Evolutionary conservation across 179 eudicot species (phyloP).

Genomic region (Dionaea muscipula): DNA sequence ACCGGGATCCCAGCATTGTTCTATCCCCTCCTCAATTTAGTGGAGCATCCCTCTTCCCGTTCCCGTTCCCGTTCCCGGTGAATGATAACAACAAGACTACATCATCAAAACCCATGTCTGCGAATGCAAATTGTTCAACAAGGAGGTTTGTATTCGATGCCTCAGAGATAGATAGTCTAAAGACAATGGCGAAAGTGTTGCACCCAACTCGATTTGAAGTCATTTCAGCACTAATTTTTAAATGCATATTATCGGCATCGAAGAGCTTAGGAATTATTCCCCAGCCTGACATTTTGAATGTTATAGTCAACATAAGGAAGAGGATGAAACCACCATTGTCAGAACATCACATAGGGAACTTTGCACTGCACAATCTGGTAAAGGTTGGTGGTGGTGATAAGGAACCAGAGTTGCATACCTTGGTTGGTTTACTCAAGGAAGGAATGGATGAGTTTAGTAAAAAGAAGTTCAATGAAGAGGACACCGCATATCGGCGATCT

Average conservation of each 20-base stretch:
- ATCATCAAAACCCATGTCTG: slow-evolving; percentile 9
- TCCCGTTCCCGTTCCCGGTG: neutral
- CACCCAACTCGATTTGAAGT: neutral
- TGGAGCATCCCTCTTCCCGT: neutral
- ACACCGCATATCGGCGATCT: slow-evolving; percentile 1
- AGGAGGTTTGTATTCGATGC: slow-evolving; percentile 1
- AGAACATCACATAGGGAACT: neutral
- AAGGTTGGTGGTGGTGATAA: neutral
- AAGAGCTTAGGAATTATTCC: too few relatives aligned
- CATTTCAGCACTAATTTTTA: neutral
- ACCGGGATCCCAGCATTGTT: neutral
- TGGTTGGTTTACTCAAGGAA: slow-evolving; percentile 8
- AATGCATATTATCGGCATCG: neutral
- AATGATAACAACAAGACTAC: neutral
- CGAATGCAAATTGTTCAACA: neutral
- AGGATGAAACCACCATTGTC: neutral
- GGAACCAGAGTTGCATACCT: neutral
- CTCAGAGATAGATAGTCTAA: neutral
- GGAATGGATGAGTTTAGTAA: slow-evolving; percentile 6
- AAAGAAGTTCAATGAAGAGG: slow-evolving; percentile 3
- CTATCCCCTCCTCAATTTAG: slow-evolving; percentile 11
- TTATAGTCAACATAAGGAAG: neutral
- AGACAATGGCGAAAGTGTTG: neutral
- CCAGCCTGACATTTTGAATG: neutral
- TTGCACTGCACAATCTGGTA: slow-evolving; percentile 13